Evolutionary conservation across 345 rosid species (phyloP), one percentile per base, ranked within the genome.

Genomic region (Acer negundo): DNA sequence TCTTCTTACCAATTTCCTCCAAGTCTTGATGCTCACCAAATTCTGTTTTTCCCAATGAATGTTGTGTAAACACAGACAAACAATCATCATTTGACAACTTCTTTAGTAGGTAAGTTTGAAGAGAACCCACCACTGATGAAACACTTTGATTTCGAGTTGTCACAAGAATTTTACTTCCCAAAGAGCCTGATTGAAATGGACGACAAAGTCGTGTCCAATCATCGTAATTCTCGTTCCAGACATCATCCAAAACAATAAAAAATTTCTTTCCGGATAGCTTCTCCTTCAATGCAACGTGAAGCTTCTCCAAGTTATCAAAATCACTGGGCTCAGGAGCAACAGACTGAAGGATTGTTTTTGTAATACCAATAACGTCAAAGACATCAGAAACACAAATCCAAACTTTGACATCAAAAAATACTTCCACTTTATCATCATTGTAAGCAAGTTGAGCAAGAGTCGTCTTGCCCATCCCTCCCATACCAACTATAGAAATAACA

Each of bases 391-490:
- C 80, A 23, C 23, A 65, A 31, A 20, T 24, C 85, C 82, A 82
- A 0, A 51, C 69, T 40, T 10, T 77, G 13, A 77, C 4, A 19
- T 56, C 49, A 3, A 74, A 65, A 22, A n/a, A 15, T 0, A 7
- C 5, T 23, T 69, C 0, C 51, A 74, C 66, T 6, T 0, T 31
- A 0, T 2, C 7, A 23, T 77, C 81, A 38, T 80, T 73, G 74
- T 51, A 83, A 7, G 46, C 72, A 46, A 80, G 65, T 26, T 70
- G 71, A 35, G 81, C 61, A 15, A 80, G 67, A 17, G 83, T 80
- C 2, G 81, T 80, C 59, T 80, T 80, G 3, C 83, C 83, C 0
- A 66, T 8, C 3, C 86, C 86, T 0, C 79, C 86, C 74, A 74
- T 75, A 2, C 86, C 86, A 0, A 16, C 26, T 0, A 83, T 80